A percentile compares a stretch with the other conserved stretches of the same genome.
These are phyloP conservation scores for Phyllosticta capitalensis DNA, from an alignment of 2,329 filamentous ascomycete genomes.

Conservation along the genomic window DNA sequence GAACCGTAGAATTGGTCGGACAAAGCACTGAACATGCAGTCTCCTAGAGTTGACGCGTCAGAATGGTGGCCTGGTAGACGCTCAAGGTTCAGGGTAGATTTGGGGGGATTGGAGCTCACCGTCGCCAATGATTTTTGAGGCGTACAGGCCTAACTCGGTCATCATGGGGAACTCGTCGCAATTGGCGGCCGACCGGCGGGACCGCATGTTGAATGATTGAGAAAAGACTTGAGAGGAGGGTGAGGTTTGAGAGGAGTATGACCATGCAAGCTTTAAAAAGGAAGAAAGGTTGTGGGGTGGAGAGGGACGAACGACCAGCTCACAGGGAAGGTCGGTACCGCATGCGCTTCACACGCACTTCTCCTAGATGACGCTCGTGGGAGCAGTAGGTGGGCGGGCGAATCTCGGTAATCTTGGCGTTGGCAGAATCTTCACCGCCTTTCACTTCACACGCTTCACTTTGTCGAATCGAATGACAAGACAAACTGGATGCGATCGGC, in stretches of 20 bases:
- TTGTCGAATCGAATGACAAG: too few relatives aligned
- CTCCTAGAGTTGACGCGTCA: slow-evolving; percentile 39
- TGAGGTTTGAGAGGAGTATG: slow-evolving; percentile 15
- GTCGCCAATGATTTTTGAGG: slow-evolving; percentile 50
- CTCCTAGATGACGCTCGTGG: slow-evolving; percentile 9
- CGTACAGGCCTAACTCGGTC: slow-evolving; percentile 48
- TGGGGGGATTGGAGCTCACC: slow-evolving; percentile 37
- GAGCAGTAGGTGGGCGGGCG: not conserved
- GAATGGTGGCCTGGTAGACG: slow-evolving; percentile 9
- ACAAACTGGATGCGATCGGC: slow-evolving; percentile 6
- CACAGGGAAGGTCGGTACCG: slow-evolving; percentile 17
- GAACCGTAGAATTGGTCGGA: slow-evolving; percentile 58
- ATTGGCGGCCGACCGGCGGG: slow-evolving; percentile 7
- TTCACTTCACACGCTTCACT: too few relatives aligned
- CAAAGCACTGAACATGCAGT: slow-evolving; percentile 60
- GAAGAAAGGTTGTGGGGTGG: slow-evolving; percentile 21
- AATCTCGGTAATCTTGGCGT: too few relatives aligned
- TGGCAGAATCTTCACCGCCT: too few relatives aligned
- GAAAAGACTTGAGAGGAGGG: slow-evolving; percentile 13
- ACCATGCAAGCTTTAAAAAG: slow-evolving; percentile 3
- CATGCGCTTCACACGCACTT: slow-evolving; percentile 5
- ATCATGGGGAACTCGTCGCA: slow-evolving; percentile 47
- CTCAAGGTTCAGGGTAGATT: not conserved
- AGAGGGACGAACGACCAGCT: slow-evolving; percentile 16
- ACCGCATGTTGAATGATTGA: slow-evolving; percentile 9